Evolutionary conservation across 139 green algal species (phyloP), one percentile per base, ranked within the genome.

Genomic region (Picochlorum sp.): DNA sequence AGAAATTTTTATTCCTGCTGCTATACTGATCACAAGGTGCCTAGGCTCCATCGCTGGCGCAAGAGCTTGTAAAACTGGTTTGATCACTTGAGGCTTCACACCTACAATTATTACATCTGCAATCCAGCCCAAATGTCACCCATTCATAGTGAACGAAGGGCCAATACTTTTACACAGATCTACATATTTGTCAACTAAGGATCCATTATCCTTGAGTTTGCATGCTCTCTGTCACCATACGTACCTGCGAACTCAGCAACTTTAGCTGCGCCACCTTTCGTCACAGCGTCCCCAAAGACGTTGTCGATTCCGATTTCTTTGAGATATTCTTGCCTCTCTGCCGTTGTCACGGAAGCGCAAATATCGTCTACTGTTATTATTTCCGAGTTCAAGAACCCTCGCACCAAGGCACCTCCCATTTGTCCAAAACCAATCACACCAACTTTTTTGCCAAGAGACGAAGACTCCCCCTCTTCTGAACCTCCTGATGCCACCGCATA

Each of bases 1-100:
- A 18, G 54, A 66, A 10, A 95, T 12, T 0, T 80, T 88, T 13
- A 97, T 80, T 29, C 91, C 91, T 12, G 91, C 91, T 24, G 88
- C 91, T 41, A 97, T 97, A 51, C 77, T 91, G 8, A 98, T 75
- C 1, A 98, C 37, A 28, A 93, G 31, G 37, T 79, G 67, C 8
- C 52, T 37, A 5, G 26, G 30, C n/a, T 44, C 39, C 10, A 76
- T 24, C 31, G 95, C 5, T 91, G 63, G 67, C 10, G 63, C 61
- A 22, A 81, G 50, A 1, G 60, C 49, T 30, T 63, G 44, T 28
- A 95, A 55, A 5, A 95, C 73, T 2, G 31, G 31, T 1, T 56
- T 58, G 16, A 96, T 76, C 47, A 88, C 78, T 57, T 94, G 75
- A 9, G 91, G 90, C 81, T 97, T 96, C 18, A 95, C 87, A 22